Evolutionary conservation across 2,329 filamentous ascomycete genomes (phyloP).

Genomic region (Diplodia sapinea): DNA sequence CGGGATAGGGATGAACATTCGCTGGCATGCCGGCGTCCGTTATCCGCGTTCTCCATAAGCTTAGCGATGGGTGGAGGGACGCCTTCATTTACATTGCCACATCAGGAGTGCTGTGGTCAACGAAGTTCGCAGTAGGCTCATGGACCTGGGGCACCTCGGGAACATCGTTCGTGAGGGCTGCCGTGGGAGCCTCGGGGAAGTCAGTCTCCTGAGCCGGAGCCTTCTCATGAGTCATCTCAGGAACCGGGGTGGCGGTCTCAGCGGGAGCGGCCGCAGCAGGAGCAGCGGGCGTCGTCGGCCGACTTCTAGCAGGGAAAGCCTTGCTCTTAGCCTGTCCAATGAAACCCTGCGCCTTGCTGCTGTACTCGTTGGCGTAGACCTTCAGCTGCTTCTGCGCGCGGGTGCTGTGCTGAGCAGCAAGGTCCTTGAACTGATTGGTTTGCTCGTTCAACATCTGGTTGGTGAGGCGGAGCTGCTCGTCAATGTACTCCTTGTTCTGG

Average conservation of each 20-base stretch:
- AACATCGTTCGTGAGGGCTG: conserved; percentile 34
- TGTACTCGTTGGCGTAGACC: conserved; percentile 66
- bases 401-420: conserved; percentile 65
- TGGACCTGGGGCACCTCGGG: conserved; percentile 3
- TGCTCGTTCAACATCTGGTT: conserved; percentile 63
- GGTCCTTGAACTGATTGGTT: conserved; percentile 63
- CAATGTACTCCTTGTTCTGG: conserved; percentile 68
- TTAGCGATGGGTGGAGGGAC: neutral
- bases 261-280: neutral
- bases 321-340: conserved; percentile 43
- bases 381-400: conserved; percentile 64
- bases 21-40: neutral
- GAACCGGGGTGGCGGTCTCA: too few relatives aligned
- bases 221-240: conserved; percentile 38
- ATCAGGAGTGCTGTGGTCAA: conserved; percentile 2
- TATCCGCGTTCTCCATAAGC: neutral
- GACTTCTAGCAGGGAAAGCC: conserved; percentile 23
- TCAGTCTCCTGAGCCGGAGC: conserved; percentile 46
- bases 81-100: conserved; percentile 9
- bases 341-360: conserved; percentile 63
- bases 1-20: neutral
- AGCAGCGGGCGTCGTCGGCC: conserved; percentile 21
- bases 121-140: neutral
- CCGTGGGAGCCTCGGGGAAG: conserved; percentile 41
- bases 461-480: conserved; percentile 62